Percentiles rank a stretch among this genome's conserved stretches.
These are phyloP conservation scores for Amanita brunnescens DNA, from an alignment of 768 basidiomycete genomes.

Conservation along the genomic window DNA sequence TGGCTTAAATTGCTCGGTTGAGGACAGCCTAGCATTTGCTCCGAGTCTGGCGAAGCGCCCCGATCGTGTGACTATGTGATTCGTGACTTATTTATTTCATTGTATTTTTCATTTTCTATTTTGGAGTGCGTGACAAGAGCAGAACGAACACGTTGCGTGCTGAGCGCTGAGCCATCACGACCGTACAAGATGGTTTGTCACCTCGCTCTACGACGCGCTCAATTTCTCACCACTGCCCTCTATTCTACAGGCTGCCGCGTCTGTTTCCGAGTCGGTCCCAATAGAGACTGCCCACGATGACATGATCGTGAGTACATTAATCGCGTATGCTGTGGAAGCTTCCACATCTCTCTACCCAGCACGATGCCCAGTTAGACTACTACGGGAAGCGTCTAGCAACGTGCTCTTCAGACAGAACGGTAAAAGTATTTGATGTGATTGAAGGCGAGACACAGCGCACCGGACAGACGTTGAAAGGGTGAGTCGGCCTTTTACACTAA, in stretches of 20 bases:
- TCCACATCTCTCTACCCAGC: slow-evolving; percentile 38
- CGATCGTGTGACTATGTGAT: too few relatives aligned
- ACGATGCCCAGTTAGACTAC: slow-evolving; percentile 97
- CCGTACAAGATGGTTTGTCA: not conserved
- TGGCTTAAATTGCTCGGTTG: too few relatives aligned
- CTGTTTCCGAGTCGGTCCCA: slow-evolving; percentile 60
- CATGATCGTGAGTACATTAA: slow-evolving; percentile 74
- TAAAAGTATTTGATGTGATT: slow-evolving; percentile 91
- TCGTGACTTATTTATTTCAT: too few relatives aligned
- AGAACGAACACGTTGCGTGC: too few relatives aligned
- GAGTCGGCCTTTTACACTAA: slow-evolving; percentile 12
- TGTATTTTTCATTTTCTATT: too few relatives aligned
- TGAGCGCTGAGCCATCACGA: too few relatives aligned
- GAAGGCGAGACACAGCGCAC: slow-evolving; percentile 73
- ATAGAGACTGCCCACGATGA: slow-evolving; percentile 97
- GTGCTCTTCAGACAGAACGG: slow-evolving; percentile 91
- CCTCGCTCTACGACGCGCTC: not conserved
- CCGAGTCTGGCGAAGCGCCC: too few relatives aligned
- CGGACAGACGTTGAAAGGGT: slow-evolving; percentile 81
- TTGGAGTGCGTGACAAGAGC: too few relatives aligned
- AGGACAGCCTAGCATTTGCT: too few relatives aligned
- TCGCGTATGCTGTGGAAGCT: not conserved
- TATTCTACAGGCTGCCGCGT: slow-evolving; percentile 43
- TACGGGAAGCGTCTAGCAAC: slow-evolving; percentile 96
- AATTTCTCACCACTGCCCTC: not conserved